A percentile compares a stretch with the other conserved stretches of the same genome.
These are phyloP conservation scores for Phytophthora pseudosyringae DNA, from an alignment of 352 stramenopile genomes.

Conservation along the genomic window DNA sequence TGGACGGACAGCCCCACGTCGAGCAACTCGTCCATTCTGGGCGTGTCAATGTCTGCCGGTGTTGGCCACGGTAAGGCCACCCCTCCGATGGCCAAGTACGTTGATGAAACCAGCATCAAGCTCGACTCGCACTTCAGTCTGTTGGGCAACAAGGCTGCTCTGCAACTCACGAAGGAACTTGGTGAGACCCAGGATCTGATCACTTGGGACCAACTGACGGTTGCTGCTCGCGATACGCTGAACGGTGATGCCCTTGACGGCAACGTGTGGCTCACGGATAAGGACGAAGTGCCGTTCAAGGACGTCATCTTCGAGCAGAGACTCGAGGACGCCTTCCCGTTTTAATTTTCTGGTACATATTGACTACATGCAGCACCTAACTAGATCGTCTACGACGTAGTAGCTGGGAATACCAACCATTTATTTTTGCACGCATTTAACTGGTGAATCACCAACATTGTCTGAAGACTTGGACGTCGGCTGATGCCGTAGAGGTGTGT, in stretches of 20 bases:
- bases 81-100: constrained; percentile 32
- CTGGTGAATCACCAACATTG: no score
- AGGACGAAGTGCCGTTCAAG: constrained; percentile 25
- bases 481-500: no score
- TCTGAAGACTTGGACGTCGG: no score
- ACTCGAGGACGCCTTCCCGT: constrained; percentile 17
- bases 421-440: no score
- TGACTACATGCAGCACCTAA: no score
- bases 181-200: constrained; percentile 39
- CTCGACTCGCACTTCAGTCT: constrained; percentile 32
- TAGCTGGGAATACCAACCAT: no score
- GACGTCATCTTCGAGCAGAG: constrained; percentile 18
- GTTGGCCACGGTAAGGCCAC: constrained; percentile 34
- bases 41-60: constrained; percentile 32
- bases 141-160: constrained; percentile 18
- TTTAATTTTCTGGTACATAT: constrained; percentile 8
- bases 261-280: constrained; percentile 12
- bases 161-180: constrained; percentile 25
- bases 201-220: constrained; percentile 37
- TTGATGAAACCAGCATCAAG: constrained; percentile 35
- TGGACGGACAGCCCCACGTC: constrained; percentile 40
- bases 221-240: constrained; percentile 26
- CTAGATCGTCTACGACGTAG: no score
- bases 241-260: constrained; percentile 18
- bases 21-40: constrained; percentile 29